Conservation (phyloP, 495 filamentous ascomycete species). For the Penicillium robsamsonii region DNA sequence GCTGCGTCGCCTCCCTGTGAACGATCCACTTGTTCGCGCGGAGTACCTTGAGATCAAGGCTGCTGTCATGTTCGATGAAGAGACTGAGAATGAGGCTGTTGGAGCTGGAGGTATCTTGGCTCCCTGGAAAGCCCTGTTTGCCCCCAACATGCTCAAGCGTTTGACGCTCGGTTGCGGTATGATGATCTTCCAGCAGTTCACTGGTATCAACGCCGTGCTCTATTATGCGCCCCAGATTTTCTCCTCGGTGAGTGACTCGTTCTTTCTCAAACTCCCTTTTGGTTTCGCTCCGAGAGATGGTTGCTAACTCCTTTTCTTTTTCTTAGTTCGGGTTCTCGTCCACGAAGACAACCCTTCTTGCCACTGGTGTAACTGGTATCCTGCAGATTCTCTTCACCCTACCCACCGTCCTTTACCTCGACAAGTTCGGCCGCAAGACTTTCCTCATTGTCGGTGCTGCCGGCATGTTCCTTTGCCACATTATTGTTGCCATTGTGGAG, state of each 20-base stretch:
- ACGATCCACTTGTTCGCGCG: constrained; percentile 62
- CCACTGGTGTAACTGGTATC: constrained; percentile 68
- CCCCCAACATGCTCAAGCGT: constrained; percentile 59
- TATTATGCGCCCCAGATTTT: constrained; percentile 54
- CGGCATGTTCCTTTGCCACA: constrained; percentile 60
- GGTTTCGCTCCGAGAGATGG: neutral
- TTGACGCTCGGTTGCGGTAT: constrained; percentile 53
- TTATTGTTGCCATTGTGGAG: constrained; percentile 42
- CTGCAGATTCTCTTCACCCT: constrained; percentile 69
- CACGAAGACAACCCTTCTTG: constrained; percentile 57
- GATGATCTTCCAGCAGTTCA: constrained; percentile 58
- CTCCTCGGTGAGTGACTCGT: neutral
- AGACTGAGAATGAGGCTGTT: constrained; percentile 55
- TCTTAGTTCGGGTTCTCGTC: constrained; percentile 27
- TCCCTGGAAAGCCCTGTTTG: constrained; percentile 53
- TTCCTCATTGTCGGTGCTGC: constrained; percentile 69
- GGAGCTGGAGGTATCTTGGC: constrained; percentile 53
- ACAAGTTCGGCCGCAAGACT: constrained; percentile 66
- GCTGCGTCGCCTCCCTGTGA: constrained; percentile 60
- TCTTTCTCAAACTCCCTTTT: neutral
- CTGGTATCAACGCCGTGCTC: constrained; percentile 61
- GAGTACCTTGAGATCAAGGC: constrained; percentile 69
- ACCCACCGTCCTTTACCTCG: constrained; percentile 65
- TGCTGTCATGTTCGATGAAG: constrained; percentile 55
- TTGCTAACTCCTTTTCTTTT: neutral